phyloP scores from a whole-genome alignment of 169 alveolate species.

The Cardiosporidium cionae region DNA sequence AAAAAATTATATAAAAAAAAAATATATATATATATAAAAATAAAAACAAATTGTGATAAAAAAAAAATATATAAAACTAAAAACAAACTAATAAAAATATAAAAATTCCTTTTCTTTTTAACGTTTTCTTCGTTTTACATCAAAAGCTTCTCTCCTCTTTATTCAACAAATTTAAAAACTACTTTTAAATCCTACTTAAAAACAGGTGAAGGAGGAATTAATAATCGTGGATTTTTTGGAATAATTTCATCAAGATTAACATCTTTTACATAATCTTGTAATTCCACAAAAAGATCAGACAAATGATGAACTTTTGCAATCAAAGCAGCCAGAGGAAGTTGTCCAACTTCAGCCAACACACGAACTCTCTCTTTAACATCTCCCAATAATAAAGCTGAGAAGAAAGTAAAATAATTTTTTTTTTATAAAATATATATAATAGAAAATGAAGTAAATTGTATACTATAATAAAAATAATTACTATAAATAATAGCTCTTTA shows the following conservation, averaged over 20 bases:
- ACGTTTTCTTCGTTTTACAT: too few species aligned
- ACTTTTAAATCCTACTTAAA: constrained; percentile 4
- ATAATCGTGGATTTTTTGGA: constrained; percentile 19
- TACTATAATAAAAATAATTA: background rate
- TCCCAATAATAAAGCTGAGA: constrained; percentile 71
- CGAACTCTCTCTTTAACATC: constrained; percentile 75
- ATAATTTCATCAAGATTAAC: constrained; percentile 5
- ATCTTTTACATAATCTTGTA: constrained; percentile 25
- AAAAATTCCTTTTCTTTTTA: too few species aligned
- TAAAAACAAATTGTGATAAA: too few species aligned
- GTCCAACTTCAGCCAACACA: constrained; percentile 77
- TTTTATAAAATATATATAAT: too few species aligned
- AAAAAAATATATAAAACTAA: too few species aligned
- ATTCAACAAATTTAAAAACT: too few species aligned
- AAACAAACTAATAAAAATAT: too few species aligned
- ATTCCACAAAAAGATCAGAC: constrained; percentile 34
- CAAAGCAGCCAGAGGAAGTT: constrained; percentile 64
- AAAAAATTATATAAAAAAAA: too few species aligned
- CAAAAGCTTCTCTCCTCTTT: too few species aligned
- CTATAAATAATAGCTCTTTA: background rate
- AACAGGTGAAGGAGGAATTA: constrained; percentile 29
- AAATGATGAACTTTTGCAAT: constrained; percentile 55
- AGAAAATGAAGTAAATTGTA: too few species aligned
- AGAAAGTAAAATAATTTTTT: too few species aligned
- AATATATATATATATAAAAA: too few species aligned